Evolutionary conservation across 73 alveolate genomes (phyloP), one percentile per base, ranked within the genome.

Genomic region (Breviolum minutum): DNA sequence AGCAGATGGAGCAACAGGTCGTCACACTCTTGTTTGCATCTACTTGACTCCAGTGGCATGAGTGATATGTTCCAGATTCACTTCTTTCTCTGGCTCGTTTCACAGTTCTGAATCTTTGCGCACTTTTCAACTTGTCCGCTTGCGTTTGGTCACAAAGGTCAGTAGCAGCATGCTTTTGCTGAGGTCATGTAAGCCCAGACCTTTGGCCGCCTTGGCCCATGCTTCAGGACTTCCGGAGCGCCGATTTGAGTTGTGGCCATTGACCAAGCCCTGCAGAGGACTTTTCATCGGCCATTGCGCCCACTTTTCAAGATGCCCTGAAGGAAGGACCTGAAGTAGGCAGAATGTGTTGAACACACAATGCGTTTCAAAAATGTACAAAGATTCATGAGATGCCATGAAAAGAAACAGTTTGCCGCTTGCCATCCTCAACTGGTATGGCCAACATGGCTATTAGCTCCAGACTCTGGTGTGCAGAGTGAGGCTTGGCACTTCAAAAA

Each of bases 401-500:
- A 40, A 40, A 40, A 40, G 54, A 40, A 40, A 40, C 54, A 40
- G 54, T 40, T 40, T 40, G 54, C 54, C 54, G 54, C n/a, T 77
- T 77, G 86, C 86, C 88, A 80, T 80, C 88, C 88, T 80, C 88
- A 48, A 16, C 88, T 80, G 88, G 86, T 77, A 77, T 48, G 88
- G 88, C 88, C 88, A 80, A 80, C 30, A 80, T 48, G 88, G 88
- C 88, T 19, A 48, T 80, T 80, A 40, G 88, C 88, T 80, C 88
- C 88, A 80, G 88, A 80, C 64, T 77, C 86, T 40, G 88, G 88
- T 48, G 88, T 80, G 68, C 88, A 80, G 88, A 80, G 88, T 27
- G 88, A 80, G 88, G 88, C 32, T 80, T 80, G 88, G 88, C 19
- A 48, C 68, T 48, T 80, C 68, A 14, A 80, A 32, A 80, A 40